Conservation (phyloP, 208 protist genomes). For the Vickermania spadyakhi region DNA sequence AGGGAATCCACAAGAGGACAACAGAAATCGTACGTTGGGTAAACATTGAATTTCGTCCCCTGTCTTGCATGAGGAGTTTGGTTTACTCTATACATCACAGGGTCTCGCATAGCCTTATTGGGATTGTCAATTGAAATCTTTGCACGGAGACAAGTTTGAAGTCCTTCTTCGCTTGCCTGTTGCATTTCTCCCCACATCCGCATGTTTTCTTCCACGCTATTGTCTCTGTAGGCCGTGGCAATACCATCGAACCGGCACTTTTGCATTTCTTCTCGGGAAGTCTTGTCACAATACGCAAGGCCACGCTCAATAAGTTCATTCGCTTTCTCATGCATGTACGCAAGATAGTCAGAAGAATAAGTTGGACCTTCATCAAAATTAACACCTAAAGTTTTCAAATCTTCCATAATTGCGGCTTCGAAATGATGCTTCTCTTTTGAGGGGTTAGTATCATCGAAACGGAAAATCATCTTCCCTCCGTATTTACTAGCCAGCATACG, state of each 20-base stretch:
- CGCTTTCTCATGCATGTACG: slow-evolving; percentile 86
- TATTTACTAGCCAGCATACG: slow-evolving; percentile 94
- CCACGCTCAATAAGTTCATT: slow-evolving; percentile 88
- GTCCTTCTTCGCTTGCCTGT: slow-evolving; percentile 71
- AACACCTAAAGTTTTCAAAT: slow-evolving; percentile 91
- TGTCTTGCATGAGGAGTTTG: slow-evolving; percentile 88
- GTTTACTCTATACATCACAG: slow-evolving; percentile 96
- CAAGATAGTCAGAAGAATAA: slow-evolving; percentile 98
- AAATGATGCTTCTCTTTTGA: slow-evolving; percentile 96
- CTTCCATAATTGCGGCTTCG: slow-evolving; percentile 93
- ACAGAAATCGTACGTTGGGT: slow-evolving; percentile 99
- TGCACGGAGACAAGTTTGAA: slow-evolving; percentile 91
- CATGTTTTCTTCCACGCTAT: slow-evolving; percentile 93
- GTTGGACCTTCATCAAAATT: slow-evolving; percentile 77
- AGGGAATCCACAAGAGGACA: slow-evolving; percentile 98
- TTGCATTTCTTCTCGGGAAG: slow-evolving; percentile 91
- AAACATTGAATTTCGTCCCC: slow-evolving; percentile 89
- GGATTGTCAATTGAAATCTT: slow-evolving; percentile 95
- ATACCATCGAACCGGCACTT: slow-evolving; percentile 88
- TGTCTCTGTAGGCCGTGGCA: slow-evolving; percentile 83
- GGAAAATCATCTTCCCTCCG: slow-evolving; percentile 96
- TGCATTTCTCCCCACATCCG: slow-evolving; percentile 95
- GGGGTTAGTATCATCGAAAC: slow-evolving; percentile 99
- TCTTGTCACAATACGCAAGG: slow-evolving; percentile 97
- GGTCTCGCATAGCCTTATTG: slow-evolving; percentile 98